Evolutionary conservation across 805 yeast genomes (phyloP), one percentile per base, ranked within the genome.

Genomic region (Kodamaea jinghongensis): DNA sequence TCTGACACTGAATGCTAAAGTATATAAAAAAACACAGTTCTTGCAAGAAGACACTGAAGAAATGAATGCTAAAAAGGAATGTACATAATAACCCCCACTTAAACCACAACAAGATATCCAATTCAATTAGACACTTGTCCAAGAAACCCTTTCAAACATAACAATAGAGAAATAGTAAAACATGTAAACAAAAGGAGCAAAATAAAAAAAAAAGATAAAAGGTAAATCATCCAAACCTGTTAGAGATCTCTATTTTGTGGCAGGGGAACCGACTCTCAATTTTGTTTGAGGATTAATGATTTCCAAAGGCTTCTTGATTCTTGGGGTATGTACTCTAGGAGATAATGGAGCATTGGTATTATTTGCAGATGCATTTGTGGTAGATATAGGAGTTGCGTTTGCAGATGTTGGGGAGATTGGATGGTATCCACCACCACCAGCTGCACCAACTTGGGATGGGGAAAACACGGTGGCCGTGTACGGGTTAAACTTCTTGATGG

Each of bases 241-340:
- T 13, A 15, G 12, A 30, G 12, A 16, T 12, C 12, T 27, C 26
- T 33, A 38, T 32, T 38, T 38, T 13, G 31, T 32, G 16, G 35
- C 70, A 13, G 83, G 81, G 12, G 81, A 75, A 4, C 64, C 71
- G 14, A 79, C 71, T 50, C 79, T 70, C 63, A 76, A 53, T 36
- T 79, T 79, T 5, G 83, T 78, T 41, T 67, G 76, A 5, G 85
- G 85, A 54, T 79, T 78, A 39, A 79, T 75, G 40, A 79, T 79
- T 48, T 79, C 84, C 54, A 79, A 62, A 5, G 78, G 76, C 51
- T 78, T 79, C 57, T 73, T 78, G 17, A 71, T 70, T 45, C 85
- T 63, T 20, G 84, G 84, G 1, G 83, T 78, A 38, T 67, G 65
- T 1, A 67, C 67, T 45, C 78, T 62, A 11, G 81, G 79, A 12